These are phyloP conservation scores for Komagataella phaffii DNA, from an alignment of 805 yeast species.

Conservation along the genomic window DNA sequence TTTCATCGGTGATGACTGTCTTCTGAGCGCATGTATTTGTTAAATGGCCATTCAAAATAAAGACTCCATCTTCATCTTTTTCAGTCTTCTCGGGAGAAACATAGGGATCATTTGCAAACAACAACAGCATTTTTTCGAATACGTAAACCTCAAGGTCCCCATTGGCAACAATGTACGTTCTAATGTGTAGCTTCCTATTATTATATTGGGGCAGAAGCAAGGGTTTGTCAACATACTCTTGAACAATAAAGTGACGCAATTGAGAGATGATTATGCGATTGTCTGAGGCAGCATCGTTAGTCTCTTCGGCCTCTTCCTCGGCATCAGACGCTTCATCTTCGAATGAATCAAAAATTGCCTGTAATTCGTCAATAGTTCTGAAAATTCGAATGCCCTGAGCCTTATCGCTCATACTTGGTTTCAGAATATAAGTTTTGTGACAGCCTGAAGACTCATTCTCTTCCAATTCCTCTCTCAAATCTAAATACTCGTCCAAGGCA, in stretches of 20 bases:
- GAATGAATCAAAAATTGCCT: slow-evolving; percentile 70
- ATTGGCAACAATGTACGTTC: slow-evolving; percentile 67
- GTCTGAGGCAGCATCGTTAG: slow-evolving; percentile 19
- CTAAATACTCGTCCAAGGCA: slow-evolving; percentile 84
- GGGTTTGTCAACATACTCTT: slow-evolving; percentile 64
- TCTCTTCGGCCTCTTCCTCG: slow-evolving; percentile 30
- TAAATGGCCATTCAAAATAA: slow-evolving; percentile 58
- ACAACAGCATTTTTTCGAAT: slow-evolving; percentile 63
- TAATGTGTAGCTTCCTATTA: slow-evolving; percentile 73
- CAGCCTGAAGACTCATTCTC: slow-evolving; percentile 20
- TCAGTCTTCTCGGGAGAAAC: slow-evolving; percentile 15
- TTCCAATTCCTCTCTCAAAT: slow-evolving; percentile 67
- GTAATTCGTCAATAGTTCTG: slow-evolving; percentile 65
- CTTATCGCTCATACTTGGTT: slow-evolving; percentile 94
- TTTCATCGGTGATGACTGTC: slow-evolving; percentile 15
- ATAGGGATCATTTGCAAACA: slow-evolving; percentile 58
- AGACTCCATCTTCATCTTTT: slow-evolving; percentile 16
- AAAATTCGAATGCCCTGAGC: slow-evolving; percentile 92
- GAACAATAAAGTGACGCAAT: slow-evolving; percentile 82
- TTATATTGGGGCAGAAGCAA: slow-evolving; percentile 47
- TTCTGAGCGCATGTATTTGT: slow-evolving; percentile 88
- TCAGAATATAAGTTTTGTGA: slow-evolving; percentile 66
- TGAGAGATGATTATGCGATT: slow-evolving; percentile 77
- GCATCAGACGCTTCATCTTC: slow-evolving; percentile 62
- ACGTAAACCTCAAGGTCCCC: slow-evolving; percentile 74